A percentile compares a stretch with the other conserved stretches of the same genome.
Conservation (phyloP, 306 rosid species). For the Sechiopsis laciniata region DNA sequence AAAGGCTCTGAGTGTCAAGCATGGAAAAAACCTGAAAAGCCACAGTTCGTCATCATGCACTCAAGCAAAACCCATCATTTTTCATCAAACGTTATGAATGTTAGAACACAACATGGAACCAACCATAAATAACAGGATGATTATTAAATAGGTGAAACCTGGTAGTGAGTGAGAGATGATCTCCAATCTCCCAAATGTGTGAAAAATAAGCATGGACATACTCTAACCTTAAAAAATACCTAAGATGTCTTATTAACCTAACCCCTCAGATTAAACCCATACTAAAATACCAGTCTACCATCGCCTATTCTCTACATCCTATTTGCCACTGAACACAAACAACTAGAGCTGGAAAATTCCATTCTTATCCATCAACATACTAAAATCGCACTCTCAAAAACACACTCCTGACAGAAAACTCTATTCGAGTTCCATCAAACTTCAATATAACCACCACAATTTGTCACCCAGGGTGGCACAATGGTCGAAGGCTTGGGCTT, state of each 20-base stretch:
- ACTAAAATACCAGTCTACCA: not conserved
- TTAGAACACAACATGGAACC: slow-evolving; percentile 8
- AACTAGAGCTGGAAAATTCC: not conserved
- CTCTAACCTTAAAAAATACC: not conserved
- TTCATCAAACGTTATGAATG: slow-evolving; percentile 5
- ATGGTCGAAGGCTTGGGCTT: too few species aligned
- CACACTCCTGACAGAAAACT: too few species aligned
- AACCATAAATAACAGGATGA: slow-evolving; percentile 5
- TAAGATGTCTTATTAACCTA: not conserved
- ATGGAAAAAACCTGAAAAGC: slow-evolving; percentile 71
- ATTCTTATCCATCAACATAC: too few species aligned
- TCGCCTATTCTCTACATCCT: not conserved
- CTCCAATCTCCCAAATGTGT: not conserved
- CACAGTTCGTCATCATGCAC: slow-evolving; percentile 23
- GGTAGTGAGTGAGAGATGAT: not conserved
- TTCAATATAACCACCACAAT: too few species aligned
- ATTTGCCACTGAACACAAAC: not conserved
- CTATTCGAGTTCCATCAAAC: too few species aligned
- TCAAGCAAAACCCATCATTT: slow-evolving; percentile 19
- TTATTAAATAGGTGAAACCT: not conserved
- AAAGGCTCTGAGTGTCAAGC: slow-evolving; percentile 88
- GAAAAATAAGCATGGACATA: not conserved
- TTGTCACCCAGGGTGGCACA: too few species aligned
- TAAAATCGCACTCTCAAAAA: too few species aligned
- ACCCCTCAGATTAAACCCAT: not conserved